These are phyloP conservation scores for Verticillium klebahnii DNA, from an alignment of 2,329 filamentous ascomycete species.

Conservation along the genomic window DNA sequence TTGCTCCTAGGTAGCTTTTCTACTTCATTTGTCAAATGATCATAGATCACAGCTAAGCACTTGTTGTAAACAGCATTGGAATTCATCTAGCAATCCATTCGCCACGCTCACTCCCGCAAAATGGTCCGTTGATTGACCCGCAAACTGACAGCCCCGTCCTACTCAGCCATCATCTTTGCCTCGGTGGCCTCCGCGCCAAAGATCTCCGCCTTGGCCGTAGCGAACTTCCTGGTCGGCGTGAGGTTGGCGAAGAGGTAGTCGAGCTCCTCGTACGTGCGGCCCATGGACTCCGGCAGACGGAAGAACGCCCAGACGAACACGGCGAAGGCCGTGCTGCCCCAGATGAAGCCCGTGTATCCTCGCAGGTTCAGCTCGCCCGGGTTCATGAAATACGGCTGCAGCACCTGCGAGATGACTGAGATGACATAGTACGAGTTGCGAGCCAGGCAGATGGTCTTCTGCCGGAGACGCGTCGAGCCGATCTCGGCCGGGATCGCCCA, in stretches of 20 bases:
- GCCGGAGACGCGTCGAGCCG: slow-evolving; percentile 22
- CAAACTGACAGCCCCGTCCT: neutral
- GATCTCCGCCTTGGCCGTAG: neutral
- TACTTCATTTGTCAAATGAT: too few relatives aligned
- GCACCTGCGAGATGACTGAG: slow-evolving; percentile 16
- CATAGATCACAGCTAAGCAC: too few relatives aligned
- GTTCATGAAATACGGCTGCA: slow-evolving; percentile 31
- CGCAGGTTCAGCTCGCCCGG: slow-evolving; percentile 30
- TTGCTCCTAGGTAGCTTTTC: too few relatives aligned
- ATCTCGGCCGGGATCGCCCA: slow-evolving; percentile 23
- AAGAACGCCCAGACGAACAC: slow-evolving; percentile 17
- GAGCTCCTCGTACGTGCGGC: slow-evolving; percentile 17
- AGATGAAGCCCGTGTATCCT: slow-evolving; percentile 25
- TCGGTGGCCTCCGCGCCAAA: neutral
- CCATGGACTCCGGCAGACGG: slow-evolving; percentile 19
- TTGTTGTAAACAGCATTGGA: too few relatives aligned
- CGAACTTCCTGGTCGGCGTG: slow-evolving; percentile 3
- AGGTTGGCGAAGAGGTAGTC: slow-evolving; percentile 11
- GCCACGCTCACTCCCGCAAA: too few relatives aligned
- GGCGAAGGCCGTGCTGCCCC: slow-evolving; percentile 10
- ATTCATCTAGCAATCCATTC: too few relatives aligned
- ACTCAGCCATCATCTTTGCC: neutral
- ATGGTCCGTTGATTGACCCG: too few relatives aligned
- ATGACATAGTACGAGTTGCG: slow-evolving; percentile 17
- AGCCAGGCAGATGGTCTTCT: slow-evolving; percentile 26